These are phyloP conservation scores for Cystoderma amianthinum DNA, from an alignment of 768 basidiomycete species.

Conservation along the genomic window DNA sequence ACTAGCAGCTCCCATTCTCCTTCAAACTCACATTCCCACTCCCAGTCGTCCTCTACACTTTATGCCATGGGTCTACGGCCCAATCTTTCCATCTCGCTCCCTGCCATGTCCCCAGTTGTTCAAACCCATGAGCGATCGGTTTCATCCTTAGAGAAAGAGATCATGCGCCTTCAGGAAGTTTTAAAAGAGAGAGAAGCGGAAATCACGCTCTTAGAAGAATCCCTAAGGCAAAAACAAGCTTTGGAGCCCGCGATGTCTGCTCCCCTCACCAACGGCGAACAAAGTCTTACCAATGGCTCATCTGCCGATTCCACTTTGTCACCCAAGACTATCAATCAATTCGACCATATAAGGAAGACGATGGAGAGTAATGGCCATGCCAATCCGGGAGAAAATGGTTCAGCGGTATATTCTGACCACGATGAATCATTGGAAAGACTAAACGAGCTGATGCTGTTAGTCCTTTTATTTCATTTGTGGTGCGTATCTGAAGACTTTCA, in stretches of 20 bases:
- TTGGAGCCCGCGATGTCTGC: neutral
- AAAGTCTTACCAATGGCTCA: neutral
- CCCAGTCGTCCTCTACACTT: slow-evolving; percentile 30
- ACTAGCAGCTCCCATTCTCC: slow-evolving; percentile 58
- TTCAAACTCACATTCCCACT: slow-evolving; percentile 61
- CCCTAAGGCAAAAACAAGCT: slow-evolving; percentile 28
- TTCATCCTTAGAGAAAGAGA: slow-evolving; percentile 85
- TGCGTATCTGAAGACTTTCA: slow-evolving; percentile 4
- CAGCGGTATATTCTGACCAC: slow-evolving; percentile 36
- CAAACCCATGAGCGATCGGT: slow-evolving; percentile 64
- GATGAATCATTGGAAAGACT: slow-evolving; percentile 75
- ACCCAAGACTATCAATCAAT: slow-evolving; percentile 65
- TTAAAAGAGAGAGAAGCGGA: slow-evolving; percentile 90
- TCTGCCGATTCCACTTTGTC: slow-evolving; percentile 38
- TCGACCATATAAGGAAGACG: slow-evolving; percentile 65
- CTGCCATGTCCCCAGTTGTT: slow-evolving; percentile 21
- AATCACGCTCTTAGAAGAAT: slow-evolving; percentile 67
- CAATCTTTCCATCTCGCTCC: slow-evolving; percentile 54
- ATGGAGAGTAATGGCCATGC: slow-evolving; percentile 45
- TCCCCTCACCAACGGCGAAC: neutral
- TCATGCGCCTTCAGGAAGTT: slow-evolving; percentile 91
- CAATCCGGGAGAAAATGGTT: slow-evolving; percentile 25
- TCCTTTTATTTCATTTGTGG: slow-evolving; percentile 7
- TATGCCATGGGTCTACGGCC: slow-evolving; percentile 32
- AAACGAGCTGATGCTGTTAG: slow-evolving; percentile 91